Evolutionary conservation across 2,329 filamentous ascomycete species (phyloP), one percentile per base, ranked within the genome.

Genomic region (Fusarium acutatum): DNA sequence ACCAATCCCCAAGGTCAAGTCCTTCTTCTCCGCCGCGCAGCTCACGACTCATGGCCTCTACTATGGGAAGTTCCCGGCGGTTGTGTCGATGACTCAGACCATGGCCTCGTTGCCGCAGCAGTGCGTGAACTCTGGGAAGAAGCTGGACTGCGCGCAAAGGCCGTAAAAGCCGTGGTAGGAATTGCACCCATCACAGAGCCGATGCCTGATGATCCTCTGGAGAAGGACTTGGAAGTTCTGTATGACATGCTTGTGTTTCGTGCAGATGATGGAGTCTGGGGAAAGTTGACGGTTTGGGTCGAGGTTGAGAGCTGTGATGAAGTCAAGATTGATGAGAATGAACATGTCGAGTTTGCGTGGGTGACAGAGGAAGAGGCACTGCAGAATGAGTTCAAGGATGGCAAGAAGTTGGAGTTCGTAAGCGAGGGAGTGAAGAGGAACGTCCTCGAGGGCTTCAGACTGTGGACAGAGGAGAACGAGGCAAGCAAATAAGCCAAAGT

Each of bases 91-190:
- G 53, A 67, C 24, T 32, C 57, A 18, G 77, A 79, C 50, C 56
- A 54, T 9, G 64, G 66, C 60, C 44, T 79, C 34, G 64, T 79
- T 24, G 73, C 73, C 34, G 77, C 71, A 30, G 77, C 76, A 5
- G 83, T 81, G 11, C 82, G 86, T 34, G 86, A 88, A 76, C 79
- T 88, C 3, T 81, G 79, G 77, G 86, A 88, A 72, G 86, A 88
- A 73, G 77, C 85, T 1, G 82, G 83, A 0, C 79, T 88, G 1
- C 49, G 63, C 5, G 81, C 80, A 11, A 72, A 62, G 2, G 61
- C 63, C 12, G 78, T 84, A 5, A 72, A 71, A 15, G 65, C 65
- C 9, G 66, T 76, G 3, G 75, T 80, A 5, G 69, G 75, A 3
- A 44, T 76, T 43, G 43, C 46, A 4, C 41, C 54, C 0, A 24